A percentile compares a stretch with the other conserved stretches of the same genome.
Conservation (phyloP, 495 filamentous ascomycete species). For the Neurospora hispaniola region DNA sequence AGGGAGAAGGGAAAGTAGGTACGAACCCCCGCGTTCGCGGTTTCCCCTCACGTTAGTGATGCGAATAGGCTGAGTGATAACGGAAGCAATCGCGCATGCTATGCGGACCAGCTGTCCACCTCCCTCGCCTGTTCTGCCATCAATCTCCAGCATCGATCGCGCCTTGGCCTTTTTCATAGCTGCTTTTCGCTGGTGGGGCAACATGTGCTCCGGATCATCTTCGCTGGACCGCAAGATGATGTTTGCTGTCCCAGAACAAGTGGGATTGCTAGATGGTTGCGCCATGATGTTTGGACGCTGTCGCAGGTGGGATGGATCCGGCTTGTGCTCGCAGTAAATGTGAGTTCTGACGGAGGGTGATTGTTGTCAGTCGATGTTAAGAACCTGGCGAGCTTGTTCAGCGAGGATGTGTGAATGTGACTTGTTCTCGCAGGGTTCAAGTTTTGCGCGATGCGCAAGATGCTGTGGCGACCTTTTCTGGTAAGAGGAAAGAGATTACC, state of each 20-base stretch:
- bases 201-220: background rate
- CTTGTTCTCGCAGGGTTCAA: background rate
- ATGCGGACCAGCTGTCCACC: constrained; percentile 75
- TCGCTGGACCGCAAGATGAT: background rate
- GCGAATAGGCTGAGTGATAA: constrained; percentile 52
- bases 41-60: constrained; percentile 65
- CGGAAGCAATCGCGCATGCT: constrained; percentile 56
- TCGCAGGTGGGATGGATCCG: background rate
- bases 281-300: background rate
- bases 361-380: background rate
- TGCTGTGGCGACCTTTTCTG: background rate
- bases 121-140: constrained; percentile 69
- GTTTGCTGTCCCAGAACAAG: background rate
- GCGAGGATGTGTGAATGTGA: background rate
- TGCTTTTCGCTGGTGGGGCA: background rate
- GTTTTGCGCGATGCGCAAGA: background rate
- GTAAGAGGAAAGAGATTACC: background rate
- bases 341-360: background rate
- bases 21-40: constrained; percentile 36
- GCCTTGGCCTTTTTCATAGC: constrained; percentile 11
- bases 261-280: background rate
- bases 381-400: background rate
- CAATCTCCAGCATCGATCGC: constrained; percentile 32
- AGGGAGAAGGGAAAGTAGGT: background rate
- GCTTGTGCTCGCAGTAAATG: background rate